These are phyloP conservation scores for Articulospora tetracladia DNA, from an alignment of 495 filamentous ascomycete genomes.

Conservation along the genomic window DNA sequence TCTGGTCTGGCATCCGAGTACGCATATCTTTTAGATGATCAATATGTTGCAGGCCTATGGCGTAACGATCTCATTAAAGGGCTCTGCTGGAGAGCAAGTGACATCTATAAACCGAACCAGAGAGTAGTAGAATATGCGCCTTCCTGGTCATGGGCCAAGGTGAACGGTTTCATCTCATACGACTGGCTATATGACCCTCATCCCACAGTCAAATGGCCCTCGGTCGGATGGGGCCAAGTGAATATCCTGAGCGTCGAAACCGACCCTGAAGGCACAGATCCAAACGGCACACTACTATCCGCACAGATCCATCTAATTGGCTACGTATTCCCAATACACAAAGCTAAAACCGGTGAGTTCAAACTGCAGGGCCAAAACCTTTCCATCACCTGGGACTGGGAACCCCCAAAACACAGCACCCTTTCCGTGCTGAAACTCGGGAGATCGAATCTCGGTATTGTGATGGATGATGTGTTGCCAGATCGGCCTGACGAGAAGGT, in stretches of 20 bases:
- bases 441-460: background rate
- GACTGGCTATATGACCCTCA: background rate
- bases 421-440: background rate
- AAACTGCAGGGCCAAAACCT: too few relatives aligned
- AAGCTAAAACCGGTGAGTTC: background rate
- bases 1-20: slow-evolving; percentile 14
- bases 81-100: slow-evolving; percentile 4
- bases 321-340: background rate
- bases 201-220: background rate
- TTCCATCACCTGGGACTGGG: background rate
- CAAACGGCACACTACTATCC: slow-evolving; percentile 8
- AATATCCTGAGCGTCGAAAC: background rate
- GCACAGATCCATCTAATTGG: background rate
- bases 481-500: background rate
- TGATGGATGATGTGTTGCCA: background rate
- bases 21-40: slow-evolving; percentile 3
- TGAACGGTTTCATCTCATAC: background rate
- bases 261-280: slow-evolving; percentile 2
- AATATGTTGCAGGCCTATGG: slow-evolving; percentile 17
- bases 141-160: slow-evolving; percentile 13
- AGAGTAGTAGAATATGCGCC: background rate
- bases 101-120: background rate
- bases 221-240: background rate
- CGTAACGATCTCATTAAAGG: slow-evolving; percentile 2
- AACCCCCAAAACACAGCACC: background rate